Percentiles rank a stretch among this genome's conserved stretches.
phyloP scores from a whole-genome alignment of 139 green algal genomes.

The Astrephomene gubernaculifera region DNA sequence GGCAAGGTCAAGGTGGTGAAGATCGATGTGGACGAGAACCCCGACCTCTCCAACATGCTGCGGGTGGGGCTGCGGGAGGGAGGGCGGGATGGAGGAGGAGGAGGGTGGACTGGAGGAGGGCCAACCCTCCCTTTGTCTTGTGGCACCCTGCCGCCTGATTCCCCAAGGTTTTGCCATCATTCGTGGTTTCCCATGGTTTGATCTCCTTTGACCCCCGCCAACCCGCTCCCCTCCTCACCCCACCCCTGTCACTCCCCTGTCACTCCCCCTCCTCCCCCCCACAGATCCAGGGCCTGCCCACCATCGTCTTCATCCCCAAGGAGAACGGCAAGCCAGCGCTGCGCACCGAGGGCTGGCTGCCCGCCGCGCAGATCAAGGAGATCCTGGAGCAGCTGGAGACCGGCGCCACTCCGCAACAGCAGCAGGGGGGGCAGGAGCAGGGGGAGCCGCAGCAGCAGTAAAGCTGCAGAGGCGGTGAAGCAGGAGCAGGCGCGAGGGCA shows the following conservation, averaged over 20 bases:
- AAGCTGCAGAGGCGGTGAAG: no score
- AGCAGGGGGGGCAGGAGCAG: background rate
- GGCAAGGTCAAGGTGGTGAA: constrained; percentile 90
- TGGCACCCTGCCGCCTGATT: no score
- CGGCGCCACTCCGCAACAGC: background rate
- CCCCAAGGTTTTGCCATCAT: no score
- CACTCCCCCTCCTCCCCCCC: background rate
- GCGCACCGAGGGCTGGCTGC: constrained; percentile 92
- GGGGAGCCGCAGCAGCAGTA: background rate
- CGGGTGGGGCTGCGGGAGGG: constrained; percentile 50
- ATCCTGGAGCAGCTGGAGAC: constrained; percentile 74
- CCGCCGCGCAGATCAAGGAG: constrained; percentile 83
- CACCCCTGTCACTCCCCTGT: no score
- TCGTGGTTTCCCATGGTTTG: no score
- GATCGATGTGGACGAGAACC: constrained; percentile 95
- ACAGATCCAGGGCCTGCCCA: constrained; percentile 96
- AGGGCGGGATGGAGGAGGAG: no score
- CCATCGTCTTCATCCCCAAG: constrained; percentile 93
- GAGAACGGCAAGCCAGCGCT: constrained; percentile 89
- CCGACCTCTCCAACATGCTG: constrained; percentile 78
- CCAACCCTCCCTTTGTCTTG: no score
- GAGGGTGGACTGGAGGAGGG: no score
- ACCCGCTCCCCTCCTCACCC: no score
- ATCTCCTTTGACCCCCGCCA: no score
- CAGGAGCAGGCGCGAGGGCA: no score